These are phyloP conservation scores for Tylopilus balloui DNA, from an alignment of 768 basidiomycete genomes.

Conservation along the genomic window DNA sequence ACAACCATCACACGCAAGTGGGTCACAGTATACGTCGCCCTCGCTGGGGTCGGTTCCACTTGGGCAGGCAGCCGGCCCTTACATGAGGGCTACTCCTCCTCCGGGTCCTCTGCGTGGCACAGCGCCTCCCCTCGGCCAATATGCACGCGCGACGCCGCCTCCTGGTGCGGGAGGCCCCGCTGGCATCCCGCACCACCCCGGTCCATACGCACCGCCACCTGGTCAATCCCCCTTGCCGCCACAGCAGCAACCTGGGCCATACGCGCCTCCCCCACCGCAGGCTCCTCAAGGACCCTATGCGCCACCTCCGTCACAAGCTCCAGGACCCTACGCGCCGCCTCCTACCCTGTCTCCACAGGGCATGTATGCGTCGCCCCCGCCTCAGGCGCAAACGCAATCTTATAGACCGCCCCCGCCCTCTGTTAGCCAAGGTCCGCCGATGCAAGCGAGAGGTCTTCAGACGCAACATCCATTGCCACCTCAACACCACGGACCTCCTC, in stretches of 20 bases:
- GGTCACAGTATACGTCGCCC: conserved; percentile 30
- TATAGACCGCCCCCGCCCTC: conserved; percentile 30
- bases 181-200: conserved; percentile 29
- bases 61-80: conserved; percentile 32
- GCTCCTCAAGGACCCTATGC: conserved; percentile 29
- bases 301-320: conserved; percentile 26
- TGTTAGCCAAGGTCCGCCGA: conserved; percentile 26
- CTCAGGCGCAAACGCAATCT: conserved; percentile 13
- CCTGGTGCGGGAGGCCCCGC: conserved; percentile 28
- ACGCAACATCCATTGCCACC: conserved; percentile 29
- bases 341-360: conserved; percentile 22
- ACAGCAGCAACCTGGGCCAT: conserved; percentile 25
- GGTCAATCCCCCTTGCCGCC: conserved; percentile 12
- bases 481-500: conserved; percentile 30
- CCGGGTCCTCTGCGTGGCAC: conserved; percentile 31
- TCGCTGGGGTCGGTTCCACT: conserved; percentile 25
- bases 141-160: conserved; percentile 40
- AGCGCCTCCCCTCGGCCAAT: conserved; percentile 32
- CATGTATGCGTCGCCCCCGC: conserved; percentile 20
- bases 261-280: conserved; percentile 20
- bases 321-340: conserved; percentile 13
- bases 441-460: conserved; percentile 28
- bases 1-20: conserved; percentile 35
- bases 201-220: conserved; percentile 24
- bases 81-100: conserved; percentile 40